A percentile compares a stretch with the other conserved stretches of the same genome.
phyloP scores from a whole-genome alignment of 2,329 filamentous ascomycete genomes.

The Plectosphaerella sp. region DNA sequence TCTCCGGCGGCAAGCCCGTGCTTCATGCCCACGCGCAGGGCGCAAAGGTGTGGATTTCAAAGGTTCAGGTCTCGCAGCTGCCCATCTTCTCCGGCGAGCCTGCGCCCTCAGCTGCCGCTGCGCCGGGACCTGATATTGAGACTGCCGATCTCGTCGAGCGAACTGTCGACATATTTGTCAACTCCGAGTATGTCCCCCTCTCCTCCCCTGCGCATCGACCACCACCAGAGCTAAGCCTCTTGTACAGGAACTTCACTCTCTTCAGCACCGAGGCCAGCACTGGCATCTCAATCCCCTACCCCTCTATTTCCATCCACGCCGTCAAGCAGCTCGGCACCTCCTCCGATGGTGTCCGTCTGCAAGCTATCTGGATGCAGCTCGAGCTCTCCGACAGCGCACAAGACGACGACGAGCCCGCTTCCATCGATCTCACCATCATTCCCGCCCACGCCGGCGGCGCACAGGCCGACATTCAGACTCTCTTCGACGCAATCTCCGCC shows the following conservation, averaged over 20 bases:
- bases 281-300: slow-evolving; percentile 69
- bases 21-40: slow-evolving; percentile 59
- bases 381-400: slow-evolving; percentile 54
- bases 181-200: slow-evolving; percentile 44
- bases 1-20: slow-evolving; percentile 67
- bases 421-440: slow-evolving; percentile 64
- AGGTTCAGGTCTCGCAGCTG: slow-evolving; percentile 48
- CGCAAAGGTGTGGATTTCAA: slow-evolving; percentile 54
- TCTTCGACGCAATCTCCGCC: slow-evolving; percentile 67
- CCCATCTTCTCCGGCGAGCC: slow-evolving; percentile 45
- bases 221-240: not conserved
- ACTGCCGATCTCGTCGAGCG: slow-evolving; percentile 41
- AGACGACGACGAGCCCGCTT: slow-evolving; percentile 52
- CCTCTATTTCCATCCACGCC: slow-evolving; percentile 70
- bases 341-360: slow-evolving; percentile 29
- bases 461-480: slow-evolving; percentile 29
- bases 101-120: slow-evolving; percentile 19
- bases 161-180: slow-evolving; percentile 52
- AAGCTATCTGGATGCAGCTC: slow-evolving; percentile 64
- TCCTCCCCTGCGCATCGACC: not conserved
- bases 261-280: slow-evolving; percentile 54
- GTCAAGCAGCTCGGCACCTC: slow-evolving; percentile 53
- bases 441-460: slow-evolving; percentile 17
- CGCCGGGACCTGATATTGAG: slow-evolving; percentile 25
- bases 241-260: slow-evolving; percentile 48